Base-by-base conservation (phyloP, 2,329 filamentous ascomycete genomes). In the Ilyonectria robusta region DNA sequence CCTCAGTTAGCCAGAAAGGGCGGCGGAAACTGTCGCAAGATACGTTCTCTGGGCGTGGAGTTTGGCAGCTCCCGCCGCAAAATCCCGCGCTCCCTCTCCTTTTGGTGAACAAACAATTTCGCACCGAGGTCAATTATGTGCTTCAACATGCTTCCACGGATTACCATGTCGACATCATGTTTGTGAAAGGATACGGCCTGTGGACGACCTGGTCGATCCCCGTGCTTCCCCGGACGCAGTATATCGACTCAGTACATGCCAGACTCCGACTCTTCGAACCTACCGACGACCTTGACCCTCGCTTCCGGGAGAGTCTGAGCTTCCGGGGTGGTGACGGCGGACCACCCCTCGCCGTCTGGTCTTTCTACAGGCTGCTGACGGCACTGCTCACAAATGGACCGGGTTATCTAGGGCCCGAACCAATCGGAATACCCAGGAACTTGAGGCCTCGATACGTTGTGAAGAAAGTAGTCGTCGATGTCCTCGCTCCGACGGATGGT, bases 101-200 rank as follows among this genome's bases (percentile, higher is more conserved):
- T 6, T 15, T 71, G 0, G 59, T 71, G 1, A 56, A 55, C 19
- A 69, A 19, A 1, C 55, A 63, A 7, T 58, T 60, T 9, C 2
- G 48, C 1, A 6, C 10, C 0, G 55, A 63, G 11, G 31, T 58
- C 1, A 10, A 50, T 11, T 6, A 58, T 17, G 15, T 71, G 1
- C 2, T 59, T 2, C 1, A 10, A 0, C 15, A 17, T 5, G 7
- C 62, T 1, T 29, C 50, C 1, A 54, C 55, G 0, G 8, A n/a
- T 2, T 69, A 63, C 6, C 35, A 71, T 2, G 57, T 71, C 13
- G 65, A 71, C 10, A 40, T 71, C 10, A 71, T 69, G 60, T 51
- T 69, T 13, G 35, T 71, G 0, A 69, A 69, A 4, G 11, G 54
- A 9, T 26, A 33, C 7, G 65, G 69, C 2, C 21, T 69, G 0